These are phyloP conservation scores for Keqinozyma sinolaborantium DNA, from an alignment of 1,139 yeast genomes.

Conservation along the genomic window DNA sequence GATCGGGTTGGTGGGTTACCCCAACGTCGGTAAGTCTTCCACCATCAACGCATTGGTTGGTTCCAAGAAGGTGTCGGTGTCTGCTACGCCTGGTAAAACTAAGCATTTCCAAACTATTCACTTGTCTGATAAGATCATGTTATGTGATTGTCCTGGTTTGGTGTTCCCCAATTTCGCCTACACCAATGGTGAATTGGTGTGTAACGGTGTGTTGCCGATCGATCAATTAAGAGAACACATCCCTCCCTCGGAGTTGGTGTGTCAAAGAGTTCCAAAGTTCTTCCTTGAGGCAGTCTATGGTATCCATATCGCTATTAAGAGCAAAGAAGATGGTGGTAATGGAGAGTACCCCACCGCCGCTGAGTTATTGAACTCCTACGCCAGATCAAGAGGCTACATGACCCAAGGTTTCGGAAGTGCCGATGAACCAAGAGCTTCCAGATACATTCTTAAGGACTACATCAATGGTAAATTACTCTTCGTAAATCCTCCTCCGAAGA, in stretches of 20 bases:
- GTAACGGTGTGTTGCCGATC: slow-evolving; percentile 96
- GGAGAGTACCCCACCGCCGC: slow-evolving; percentile 82
- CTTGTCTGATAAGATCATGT: slow-evolving; percentile 73
- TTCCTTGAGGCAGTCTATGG: slow-evolving; percentile 92
- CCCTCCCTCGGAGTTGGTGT: slow-evolving; percentile 86
- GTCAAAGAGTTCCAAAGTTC: slow-evolving; percentile 84
- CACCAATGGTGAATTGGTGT: slow-evolving; percentile 93
- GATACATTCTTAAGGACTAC: slow-evolving; percentile 90
- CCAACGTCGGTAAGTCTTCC: slow-evolving; percentile 95
- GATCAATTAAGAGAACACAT: slow-evolving; percentile 93
- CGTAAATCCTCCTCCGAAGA: slow-evolving; percentile 80
- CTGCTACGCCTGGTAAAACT: slow-evolving; percentile 98
- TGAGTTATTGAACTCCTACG: slow-evolving; percentile 87
- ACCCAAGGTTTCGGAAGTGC: slow-evolving; percentile 97
- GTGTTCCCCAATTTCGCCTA: slow-evolving; percentile 98
- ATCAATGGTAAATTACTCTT: slow-evolving; percentile 87
- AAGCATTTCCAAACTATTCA: slow-evolving; percentile 97
- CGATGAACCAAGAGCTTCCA: slow-evolving; percentile 92
- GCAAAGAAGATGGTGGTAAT: slow-evolving; percentile 82
- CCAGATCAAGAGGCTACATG: slow-evolving; percentile 96
- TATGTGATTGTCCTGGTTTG: slow-evolving; percentile 99
- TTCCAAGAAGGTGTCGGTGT: slow-evolving; percentile 93
- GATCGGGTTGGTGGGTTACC: slow-evolving; percentile 95
- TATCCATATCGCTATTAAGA: slow-evolving; percentile 75
- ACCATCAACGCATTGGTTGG: slow-evolving; percentile 95